Evolutionary conservation across 805 yeast species (phyloP), one percentile per base, ranked within the genome.

Genomic region (Pichia gijzeniarum): DNA sequence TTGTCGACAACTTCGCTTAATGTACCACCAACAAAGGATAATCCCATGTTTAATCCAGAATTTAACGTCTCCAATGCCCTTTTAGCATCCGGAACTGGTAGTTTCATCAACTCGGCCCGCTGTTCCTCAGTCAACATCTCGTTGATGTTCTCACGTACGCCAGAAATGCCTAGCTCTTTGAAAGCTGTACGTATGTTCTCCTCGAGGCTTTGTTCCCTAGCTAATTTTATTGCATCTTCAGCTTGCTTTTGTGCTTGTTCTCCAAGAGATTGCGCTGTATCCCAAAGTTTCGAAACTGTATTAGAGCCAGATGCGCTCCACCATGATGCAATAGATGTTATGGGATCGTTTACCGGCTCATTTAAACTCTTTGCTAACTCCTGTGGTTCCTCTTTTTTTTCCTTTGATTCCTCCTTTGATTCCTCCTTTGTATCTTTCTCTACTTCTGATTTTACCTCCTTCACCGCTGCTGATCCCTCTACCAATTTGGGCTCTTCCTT

Each of bases 281-380:
- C 85, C 88, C 89, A 83, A 13, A 85, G 53, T 6, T 80, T 79
- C 2, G 79, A 72, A 3, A 82, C 87, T 22, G 33, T 14, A 12
- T 78, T 69, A 2, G 88, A 78, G 0, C 90, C 90, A 37, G 79
- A 79, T 1, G 71, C 70, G 3, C 77, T 74, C 88, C 89, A 83
- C 93, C 95, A 85, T 33, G 72, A 77, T 4, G 88, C 71, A 41
- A 84, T 64, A 2, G 86, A 73, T 0, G 80, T 70, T 32, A 83
- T 72, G 14, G 90, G 88, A 55, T 82, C 88, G 48, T 71, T 62
- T 7, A 53, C 55, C 8, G 43, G 35, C 21, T 42, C 45, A 22
- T 35, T 31, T 16, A 12, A 12, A 5, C 31, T 27, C 35, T n/a
- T 13, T 20, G n/a, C 25, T 27, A 3, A 10, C 17, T 38, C 41